Base-by-base conservation (phyloP, 148 eudicot genomes). In the Rhododendron griersonianum region DNA sequence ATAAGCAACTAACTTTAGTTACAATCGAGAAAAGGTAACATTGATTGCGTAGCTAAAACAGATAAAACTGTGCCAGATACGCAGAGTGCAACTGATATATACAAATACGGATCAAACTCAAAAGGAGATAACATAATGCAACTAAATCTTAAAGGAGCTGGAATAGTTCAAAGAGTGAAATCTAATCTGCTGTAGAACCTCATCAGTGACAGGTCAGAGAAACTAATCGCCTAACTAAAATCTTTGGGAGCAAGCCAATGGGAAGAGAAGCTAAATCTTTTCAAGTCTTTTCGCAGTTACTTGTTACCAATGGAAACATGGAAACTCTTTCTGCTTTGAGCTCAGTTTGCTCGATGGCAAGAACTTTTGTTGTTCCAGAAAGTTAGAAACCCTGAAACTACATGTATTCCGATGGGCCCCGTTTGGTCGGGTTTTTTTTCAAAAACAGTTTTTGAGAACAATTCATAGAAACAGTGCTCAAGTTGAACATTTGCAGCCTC, bases 1-100 rank as follows among this genome's bases (percentile, higher is more conserved):
- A 76, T 88, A 81, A 91, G 92, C 81, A 80, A 81, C 44, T 0
- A 11, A 23, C 81, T 9, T 69, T 44, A 11, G 28, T 47, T 78
- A 69, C 48, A 50, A 61, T 65, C 11, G 33, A 78, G 35, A 65
- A 83, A 51, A 55, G 21, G 6, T 63, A 35, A 75, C 50, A 61
- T 18, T 85, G 78, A 85, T 25, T 83, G 83, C 51, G 50, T 81
- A 82, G 75, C 65, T 84, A 57, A 86, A 57, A 81, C 33, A 16
- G 61, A 44, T 25, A 65, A 35, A 78, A 16, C 80, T 53, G 19
- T 13, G 15, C 50, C 78, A 67, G 1, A 79, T 75, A 76, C 7
- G 39, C 53, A 35, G 61, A 55, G 19, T 55, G 21, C 19, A 15
- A 55, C 61, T 16, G 61, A 55, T 55, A 55, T 55, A 55, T 16